Percentiles rank a stretch among this genome's conserved stretches.
These are phyloP conservation scores for Solanum rostratum DNA, from an alignment of 257 asterid genomes.

Conservation along the genomic window DNA sequence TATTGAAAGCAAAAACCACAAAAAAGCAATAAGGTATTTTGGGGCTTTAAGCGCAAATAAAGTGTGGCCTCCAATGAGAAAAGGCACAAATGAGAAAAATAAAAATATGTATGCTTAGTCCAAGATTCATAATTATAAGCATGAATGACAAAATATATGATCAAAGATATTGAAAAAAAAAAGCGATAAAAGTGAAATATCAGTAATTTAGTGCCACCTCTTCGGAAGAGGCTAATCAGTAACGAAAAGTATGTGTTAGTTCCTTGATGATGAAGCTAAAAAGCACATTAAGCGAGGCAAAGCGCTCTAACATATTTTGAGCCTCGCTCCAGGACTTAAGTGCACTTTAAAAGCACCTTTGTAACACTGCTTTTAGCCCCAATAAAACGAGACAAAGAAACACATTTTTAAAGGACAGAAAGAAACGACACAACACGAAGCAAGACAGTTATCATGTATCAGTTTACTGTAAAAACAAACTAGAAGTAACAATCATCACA, in stretches of 20 bases:
- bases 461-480: neutral
- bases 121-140: neutral
- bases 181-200: neutral
- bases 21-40: neutral
- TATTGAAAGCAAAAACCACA: neutral
- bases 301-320: neutral
- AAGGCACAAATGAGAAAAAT: neutral
- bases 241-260: neutral
- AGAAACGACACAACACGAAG: neutral
- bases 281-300: neutral
- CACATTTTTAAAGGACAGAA: neutral
- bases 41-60: neutral
- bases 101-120: neutral
- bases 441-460: neutral
- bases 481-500: neutral
- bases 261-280: neutral
- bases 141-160: neutral
- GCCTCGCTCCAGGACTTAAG: neutral
- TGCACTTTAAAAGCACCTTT: neutral
- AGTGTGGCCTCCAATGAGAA: neutral
- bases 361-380: neutral
- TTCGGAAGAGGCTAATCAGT: neutral
- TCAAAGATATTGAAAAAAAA: neutral
- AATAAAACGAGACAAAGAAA: neutral
- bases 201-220: neutral